Percentiles rank a stretch among this genome's conserved stretches.
phyloP scores from a whole-genome alignment of 371 early-diverging fungal species.

The Fennellomyces sp. region DNA sequence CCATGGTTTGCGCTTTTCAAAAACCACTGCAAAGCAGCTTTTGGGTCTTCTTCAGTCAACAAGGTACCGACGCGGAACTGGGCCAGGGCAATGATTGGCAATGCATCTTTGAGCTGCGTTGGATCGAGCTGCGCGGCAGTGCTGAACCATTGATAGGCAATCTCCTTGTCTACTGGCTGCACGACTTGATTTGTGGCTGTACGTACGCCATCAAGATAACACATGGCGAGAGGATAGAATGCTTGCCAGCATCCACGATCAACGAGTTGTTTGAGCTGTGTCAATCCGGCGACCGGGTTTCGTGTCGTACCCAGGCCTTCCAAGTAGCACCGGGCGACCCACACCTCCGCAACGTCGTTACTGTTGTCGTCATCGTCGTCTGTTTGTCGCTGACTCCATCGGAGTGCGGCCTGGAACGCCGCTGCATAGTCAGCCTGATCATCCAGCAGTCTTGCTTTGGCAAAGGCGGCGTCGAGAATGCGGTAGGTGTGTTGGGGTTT shows the following conservation, averaged over 20 bases:
- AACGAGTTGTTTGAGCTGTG: conserved; percentile 29
- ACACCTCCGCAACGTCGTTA: conserved; percentile 28
- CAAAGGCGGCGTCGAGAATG: conserved; percentile 23
- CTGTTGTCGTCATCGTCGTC: conserved; percentile 17
- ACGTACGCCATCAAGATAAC: conserved; percentile 39
- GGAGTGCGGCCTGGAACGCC: conserved; percentile 31
- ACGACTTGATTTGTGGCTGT: conserved; percentile 28
- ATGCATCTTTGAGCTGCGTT: conserved; percentile 61
- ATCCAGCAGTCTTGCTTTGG: conserved; percentile 15
- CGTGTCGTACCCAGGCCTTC: conserved; percentile 45
- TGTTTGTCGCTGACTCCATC: conserved; percentile 22
- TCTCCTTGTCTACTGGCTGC: conserved; percentile 45
- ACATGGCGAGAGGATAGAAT: conserved; percentile 40
- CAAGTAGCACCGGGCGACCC: conserved; percentile 43
- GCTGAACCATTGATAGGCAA: conserved; percentile 67
- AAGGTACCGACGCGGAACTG: conserved; percentile 27
- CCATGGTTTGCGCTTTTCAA: conserved; percentile 27
- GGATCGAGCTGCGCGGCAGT: conserved; percentile 71
- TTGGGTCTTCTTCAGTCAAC: conserved; percentile 16
- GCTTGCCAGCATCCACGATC: conserved; percentile 38
- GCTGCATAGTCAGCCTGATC: conserved; percentile 26
- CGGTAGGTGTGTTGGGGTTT: conserved; percentile 5
- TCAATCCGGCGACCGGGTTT: conserved; percentile 31
- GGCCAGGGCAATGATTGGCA: conserved; percentile 24
- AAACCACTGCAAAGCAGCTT: conserved; percentile 26